These are phyloP conservation scores for Arthrobotrys sinensis DNA, from an alignment of 2,329 filamentous ascomycete genomes.

Conservation along the genomic window DNA sequence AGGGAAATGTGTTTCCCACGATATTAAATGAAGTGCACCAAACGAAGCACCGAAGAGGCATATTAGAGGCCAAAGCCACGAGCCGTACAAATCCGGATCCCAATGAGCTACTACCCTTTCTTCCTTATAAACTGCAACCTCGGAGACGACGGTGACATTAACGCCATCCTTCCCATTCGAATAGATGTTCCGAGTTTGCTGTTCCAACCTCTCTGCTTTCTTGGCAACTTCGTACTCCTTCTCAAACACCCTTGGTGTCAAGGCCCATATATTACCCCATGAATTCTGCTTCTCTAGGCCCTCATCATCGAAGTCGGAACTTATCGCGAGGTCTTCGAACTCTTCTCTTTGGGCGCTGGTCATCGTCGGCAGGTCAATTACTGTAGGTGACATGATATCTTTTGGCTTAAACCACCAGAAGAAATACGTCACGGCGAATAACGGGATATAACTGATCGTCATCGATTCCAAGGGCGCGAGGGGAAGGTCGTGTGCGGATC, in stretches of 20 bases:
- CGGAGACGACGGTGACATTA: conserved; percentile 66
- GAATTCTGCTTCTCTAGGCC: conserved; percentile 63
- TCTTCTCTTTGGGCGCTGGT: conserved; percentile 58
- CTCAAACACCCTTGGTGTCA: conserved; percentile 66
- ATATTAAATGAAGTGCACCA: conserved; percentile 65
- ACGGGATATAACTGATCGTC: conserved; percentile 67
- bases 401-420: conserved; percentile 68
- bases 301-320: conserved; percentile 65
- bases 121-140: conserved; percentile 65
- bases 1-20: conserved; percentile 65
- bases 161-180: conserved; percentile 66
- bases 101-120: conserved; percentile 62
- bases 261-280: conserved; percentile 64
- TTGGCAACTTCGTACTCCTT: conserved; percentile 64
- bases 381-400: conserved; percentile 66
- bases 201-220: conserved; percentile 66
- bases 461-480: conserved; percentile 67
- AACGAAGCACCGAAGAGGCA: conserved; percentile 64
- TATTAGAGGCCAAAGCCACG: conserved; percentile 63
- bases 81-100: conserved; percentile 62
- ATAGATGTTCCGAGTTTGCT: conserved; percentile 65
- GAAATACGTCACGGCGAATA: conserved; percentile 66
- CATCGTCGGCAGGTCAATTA: conserved; percentile 65
- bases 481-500: conserved; percentile 65
- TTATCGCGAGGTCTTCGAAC: conserved; percentile 65